Conservation (phyloP, 2,329 filamentous ascomycete species). For the Tetracladium maxilliforme region DNA sequence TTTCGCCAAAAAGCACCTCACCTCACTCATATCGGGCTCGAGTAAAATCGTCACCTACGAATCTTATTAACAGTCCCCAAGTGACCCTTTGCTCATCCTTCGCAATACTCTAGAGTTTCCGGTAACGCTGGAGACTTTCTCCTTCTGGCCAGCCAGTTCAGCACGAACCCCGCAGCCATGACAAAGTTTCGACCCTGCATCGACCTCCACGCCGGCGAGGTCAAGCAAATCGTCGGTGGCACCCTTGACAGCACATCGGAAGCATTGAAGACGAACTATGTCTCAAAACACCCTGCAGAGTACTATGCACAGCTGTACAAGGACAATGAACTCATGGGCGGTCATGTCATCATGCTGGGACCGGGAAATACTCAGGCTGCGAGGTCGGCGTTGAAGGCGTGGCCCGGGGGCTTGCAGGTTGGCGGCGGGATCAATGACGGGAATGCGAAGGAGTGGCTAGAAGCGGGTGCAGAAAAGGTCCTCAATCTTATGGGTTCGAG, state of each 20-base stretch:
- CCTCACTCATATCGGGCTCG: too few species aligned
- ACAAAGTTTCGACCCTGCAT: slow-evolving; percentile 93
- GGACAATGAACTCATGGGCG: slow-evolving; percentile 57
- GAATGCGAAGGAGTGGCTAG: slow-evolving; percentile 80
- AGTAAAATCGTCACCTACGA: too few species aligned
- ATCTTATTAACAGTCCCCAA: too few species aligned
- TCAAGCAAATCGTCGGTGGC: slow-evolving; percentile 97
- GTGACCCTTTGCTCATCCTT: too few species aligned
- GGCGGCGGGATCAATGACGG: slow-evolving; percentile 83
- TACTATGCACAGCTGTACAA: slow-evolving; percentile 76
- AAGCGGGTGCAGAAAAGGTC: slow-evolving; percentile 80
- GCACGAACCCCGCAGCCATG: too few species aligned
- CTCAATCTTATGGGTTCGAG: slow-evolving; percentile 1
- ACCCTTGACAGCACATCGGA: slow-evolving; percentile 58
- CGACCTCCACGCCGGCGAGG: slow-evolving; percentile 90
- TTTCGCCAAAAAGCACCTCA: too few species aligned
- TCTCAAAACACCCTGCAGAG: slow-evolving; percentile 67
- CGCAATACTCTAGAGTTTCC: too few species aligned
- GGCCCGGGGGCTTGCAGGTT: slow-evolving; percentile 72
- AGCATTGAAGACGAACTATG: slow-evolving; percentile 78
- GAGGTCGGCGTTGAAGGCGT: slow-evolving; percentile 58
- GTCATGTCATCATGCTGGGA: slow-evolving; percentile 94
- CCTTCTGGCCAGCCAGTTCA: too few species aligned
- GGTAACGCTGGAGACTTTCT: too few species aligned
- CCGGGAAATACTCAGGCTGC: slow-evolving; percentile 75